Evolutionary conservation across 2,329 filamentous ascomycete genomes (phyloP), one percentile per base, ranked within the genome.

Genomic region (Talaromyces sp.): DNA sequence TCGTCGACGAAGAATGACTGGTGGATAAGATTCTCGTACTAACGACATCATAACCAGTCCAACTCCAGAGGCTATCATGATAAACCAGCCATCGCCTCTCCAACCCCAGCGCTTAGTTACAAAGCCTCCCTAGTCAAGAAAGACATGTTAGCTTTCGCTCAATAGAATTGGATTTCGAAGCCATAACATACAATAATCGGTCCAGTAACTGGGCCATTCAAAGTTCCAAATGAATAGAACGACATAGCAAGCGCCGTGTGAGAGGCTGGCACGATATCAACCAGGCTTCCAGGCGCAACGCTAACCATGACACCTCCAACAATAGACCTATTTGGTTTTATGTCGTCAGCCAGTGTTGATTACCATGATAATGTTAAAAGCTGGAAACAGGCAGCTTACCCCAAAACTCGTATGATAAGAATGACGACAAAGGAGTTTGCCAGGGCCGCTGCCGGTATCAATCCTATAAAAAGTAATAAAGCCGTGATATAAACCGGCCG

Each of bases 41-140:
- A 82, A 79, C 3, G 79, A 70, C 67, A 90, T 83, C 64, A 85
- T 74, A n/a, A 82, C 61, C 60, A 86, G 83, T 0, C 83, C 85
- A 0, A 81, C 79, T 0, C 84, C 89, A 0, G 84, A 82, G 5
- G 89, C 81, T 60, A 93, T 91, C 66, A 92, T 74, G 10, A 89
- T 83, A 7, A 92, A 79, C 88, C 89, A 95, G 69, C 89, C 89
- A 16, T 86, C 87, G 89, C 90, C 95, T 33, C 90, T 78, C 91
- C 91, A 96, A 2, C 90, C 90, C 3, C 92, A 78, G 64, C 68
- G 67, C 40, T 69, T 63, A 31, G 63, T 68, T 1, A 70, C 61
- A 55, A 69, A 91, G 68, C 0, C 87, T 83, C 0, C 85, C 84
- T 12, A 81, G 28, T 34, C 16, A 14, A 5, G 33, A 8, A 40